A percentile compares a stretch with the other conserved stretches of the same genome.
Conservation (phyloP, 2,329 filamentous ascomycete species). For the Leptographium galeiforme region DNA sequence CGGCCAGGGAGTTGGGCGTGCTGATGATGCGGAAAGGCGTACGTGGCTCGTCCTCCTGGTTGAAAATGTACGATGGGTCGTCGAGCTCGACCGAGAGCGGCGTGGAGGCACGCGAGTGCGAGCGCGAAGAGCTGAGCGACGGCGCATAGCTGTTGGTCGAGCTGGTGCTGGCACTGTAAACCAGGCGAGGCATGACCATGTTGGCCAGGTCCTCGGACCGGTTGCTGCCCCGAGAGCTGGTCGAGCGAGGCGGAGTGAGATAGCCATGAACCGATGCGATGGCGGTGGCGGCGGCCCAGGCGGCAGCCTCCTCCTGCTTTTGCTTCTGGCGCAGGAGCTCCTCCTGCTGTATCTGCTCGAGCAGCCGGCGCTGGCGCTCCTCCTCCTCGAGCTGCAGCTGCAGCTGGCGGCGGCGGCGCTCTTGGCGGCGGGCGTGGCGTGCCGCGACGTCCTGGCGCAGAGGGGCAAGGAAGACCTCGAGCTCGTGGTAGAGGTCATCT, state of each 20-base stretch:
- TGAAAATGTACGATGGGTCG: constrained; percentile 27
- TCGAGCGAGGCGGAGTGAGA: constrained; percentile 31
- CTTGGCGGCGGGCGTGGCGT: constrained; percentile 35
- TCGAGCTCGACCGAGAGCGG: constrained; percentile 29
- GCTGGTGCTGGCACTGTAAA: constrained; percentile 28
- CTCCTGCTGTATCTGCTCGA: constrained; percentile 17
- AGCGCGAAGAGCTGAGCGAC: constrained; percentile 33
- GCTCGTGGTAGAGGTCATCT: constrained; percentile 73
- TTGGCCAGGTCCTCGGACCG: constrained; percentile 16
- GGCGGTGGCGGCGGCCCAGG: constrained; percentile 12
- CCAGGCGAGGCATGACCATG: constrained; percentile 30
- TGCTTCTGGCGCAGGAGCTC: constrained; percentile 10
- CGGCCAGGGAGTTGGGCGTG: constrained; percentile 11
- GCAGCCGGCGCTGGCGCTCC: constrained; percentile 10
- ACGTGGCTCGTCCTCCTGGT: constrained; percentile 31
- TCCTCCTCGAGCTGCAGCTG: constrained; percentile 23
- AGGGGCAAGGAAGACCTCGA: constrained; percentile 79
- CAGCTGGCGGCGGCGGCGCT: constrained; percentile 19
- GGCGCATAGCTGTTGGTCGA: constrained; percentile 30
- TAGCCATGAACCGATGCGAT: constrained; percentile 21
- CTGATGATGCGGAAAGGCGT: constrained; percentile 26
- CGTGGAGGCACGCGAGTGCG: constrained; percentile 33
- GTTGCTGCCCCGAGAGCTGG: constrained; percentile 21
- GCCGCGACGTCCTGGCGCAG: constrained; percentile 51
- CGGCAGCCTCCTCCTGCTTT: constrained; percentile 15